Evolutionary conservation across 2,329 filamentous ascomycete genomes (phyloP).

Genomic region (Ophiostoma fasciatum): DNA sequence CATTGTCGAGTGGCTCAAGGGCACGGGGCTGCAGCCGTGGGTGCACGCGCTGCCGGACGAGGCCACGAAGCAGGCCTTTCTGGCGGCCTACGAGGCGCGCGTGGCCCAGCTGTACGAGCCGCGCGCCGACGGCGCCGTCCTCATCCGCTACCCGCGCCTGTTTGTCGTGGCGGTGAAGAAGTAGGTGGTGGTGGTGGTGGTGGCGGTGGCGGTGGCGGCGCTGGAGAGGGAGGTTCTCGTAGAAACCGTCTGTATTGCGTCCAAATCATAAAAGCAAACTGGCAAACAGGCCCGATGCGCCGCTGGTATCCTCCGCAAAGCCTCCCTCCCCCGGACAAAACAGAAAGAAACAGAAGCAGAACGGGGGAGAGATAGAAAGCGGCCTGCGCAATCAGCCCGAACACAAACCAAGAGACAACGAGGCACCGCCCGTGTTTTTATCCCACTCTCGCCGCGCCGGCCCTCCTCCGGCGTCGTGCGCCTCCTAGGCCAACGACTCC

Average conservation of each 20-base stretch:
- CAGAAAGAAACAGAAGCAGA: not conserved
- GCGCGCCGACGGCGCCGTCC: constrained; percentile 34
- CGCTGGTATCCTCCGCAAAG: constrained; percentile 4
- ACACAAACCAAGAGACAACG: too few relatives aligned
- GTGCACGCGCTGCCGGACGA: constrained; percentile 28
- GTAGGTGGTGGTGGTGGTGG: too few relatives aligned
- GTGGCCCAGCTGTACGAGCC: constrained; percentile 28
- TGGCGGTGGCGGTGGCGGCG: too few relatives aligned
- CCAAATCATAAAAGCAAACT: not conserved
- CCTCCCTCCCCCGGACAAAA: too few relatives aligned
- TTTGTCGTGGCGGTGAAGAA: constrained; percentile 33
- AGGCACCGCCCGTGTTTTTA: not conserved
- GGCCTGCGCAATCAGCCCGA: too few relatives aligned
- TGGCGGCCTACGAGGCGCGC: constrained; percentile 29
- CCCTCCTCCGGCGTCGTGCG: too few relatives aligned
- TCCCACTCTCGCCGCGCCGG: too few relatives aligned
- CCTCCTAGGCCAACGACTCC: constrained; percentile 5
- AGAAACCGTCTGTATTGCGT: too few relatives aligned
- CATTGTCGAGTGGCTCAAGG: constrained; percentile 46
- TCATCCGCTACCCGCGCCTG: constrained; percentile 39
- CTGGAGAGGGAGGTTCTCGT: too few relatives aligned
- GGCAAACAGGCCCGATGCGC: constrained; percentile 2
- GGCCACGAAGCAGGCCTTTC: constrained; percentile 26
- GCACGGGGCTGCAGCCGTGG: constrained; percentile 40
- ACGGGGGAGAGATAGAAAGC: not conserved